Base-by-base conservation (phyloP, 1,284 basidiomycete genomes). In the Irpex lacteus region DNA sequence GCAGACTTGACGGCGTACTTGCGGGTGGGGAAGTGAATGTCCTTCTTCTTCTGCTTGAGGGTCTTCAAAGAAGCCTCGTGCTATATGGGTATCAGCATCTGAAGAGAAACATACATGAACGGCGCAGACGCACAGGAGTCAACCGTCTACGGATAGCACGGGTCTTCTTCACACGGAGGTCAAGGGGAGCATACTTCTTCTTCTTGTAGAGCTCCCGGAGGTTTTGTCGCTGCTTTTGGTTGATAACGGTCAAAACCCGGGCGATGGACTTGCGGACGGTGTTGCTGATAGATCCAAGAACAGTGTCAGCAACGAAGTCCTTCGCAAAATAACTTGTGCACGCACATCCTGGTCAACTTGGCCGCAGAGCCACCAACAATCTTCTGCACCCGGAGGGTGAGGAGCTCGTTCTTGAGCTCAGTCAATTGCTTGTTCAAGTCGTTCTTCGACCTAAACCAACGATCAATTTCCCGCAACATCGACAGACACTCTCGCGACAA, bases 181-280 rank as follows among this genome's bases (percentile, higher is more conserved):
- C 98, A 71, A 99, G 95, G 71, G 98, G 98, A 69, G 93, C 82
- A 84, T 94, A 94, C 80, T 96, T 98, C 91, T 98, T 98, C 79
- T 85, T 83, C 86, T 96, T 97, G 93, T 98, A 98, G 85, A 92
- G 95, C 81, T 98, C 96, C 69, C 95, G 94, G 71, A 98, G 89
- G 83, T 97, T 96, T 83, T 95, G 90, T 73, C 98, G 94, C 75
- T 92, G 90, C 85, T 99, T 99, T 79, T 95, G 91, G 92, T 98
- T 98, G 85, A 93, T 97, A 73, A 99, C 96, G 60, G 98, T 99
- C 82, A 98, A 82, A 70, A 99, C 97, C 67, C 98, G 95, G 69
- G 98, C 98, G 76, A 99, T 96, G 71, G 95, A 97, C 85, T 99
- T 99, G 86, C 98, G 96, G 79, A 98, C 94, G 72, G 94, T 87